Evolutionary conservation across 2,329 filamentous ascomycete genomes (phyloP), one percentile per base, ranked within the genome.

Genomic region (Ophiostoma fasciatum): DNA sequence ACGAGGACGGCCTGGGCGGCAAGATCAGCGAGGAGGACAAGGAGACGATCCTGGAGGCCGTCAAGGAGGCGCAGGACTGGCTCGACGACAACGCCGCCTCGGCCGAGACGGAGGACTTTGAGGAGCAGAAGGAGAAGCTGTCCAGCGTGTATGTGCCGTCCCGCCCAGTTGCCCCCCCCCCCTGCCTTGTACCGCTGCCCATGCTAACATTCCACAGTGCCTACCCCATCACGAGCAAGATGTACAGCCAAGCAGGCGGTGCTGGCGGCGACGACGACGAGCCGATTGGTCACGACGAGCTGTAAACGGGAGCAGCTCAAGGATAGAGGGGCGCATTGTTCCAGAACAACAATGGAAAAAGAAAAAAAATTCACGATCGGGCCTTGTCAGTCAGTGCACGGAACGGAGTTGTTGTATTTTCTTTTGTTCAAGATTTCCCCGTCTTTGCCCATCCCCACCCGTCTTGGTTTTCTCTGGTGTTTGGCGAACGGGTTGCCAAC

Each of bases 121-220:
- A 94, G 63, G 90, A 98, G 75, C 88, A 96, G 71, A 94, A 92
- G 72, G 88, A 98, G 81, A 94, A 94, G 74, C 74, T 98, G 49
- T 92, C 82, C 52, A 81, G 82, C 60, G 82, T 94, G 42, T 43
- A 41, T 33, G 41, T 39, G 14, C 8, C 12, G 3, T 4, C 10
- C 9, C 13, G 8, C 21, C 9, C 14, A 12, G 23, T 13, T 28
- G 20, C 14, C 13, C 10, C 7, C 18, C 11, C 9, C 14, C 5
- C 12, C 9, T 25, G 7, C 18, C 32, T 23, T 23, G 4, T 8
- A 10, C 13, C 5, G 23, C 11, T 25, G 11, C 23, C 23, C 5
- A 10, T 17, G 30, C 35, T 31, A 30, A 23, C 26, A 23, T 6
- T 25, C 4, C 14, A 35, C 41, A 44, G 39, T 46, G 90, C 90